phyloP scores from a whole-genome alignment of 2,329 filamentous ascomycete species.

The Sordariomycetes sp. region DNA sequence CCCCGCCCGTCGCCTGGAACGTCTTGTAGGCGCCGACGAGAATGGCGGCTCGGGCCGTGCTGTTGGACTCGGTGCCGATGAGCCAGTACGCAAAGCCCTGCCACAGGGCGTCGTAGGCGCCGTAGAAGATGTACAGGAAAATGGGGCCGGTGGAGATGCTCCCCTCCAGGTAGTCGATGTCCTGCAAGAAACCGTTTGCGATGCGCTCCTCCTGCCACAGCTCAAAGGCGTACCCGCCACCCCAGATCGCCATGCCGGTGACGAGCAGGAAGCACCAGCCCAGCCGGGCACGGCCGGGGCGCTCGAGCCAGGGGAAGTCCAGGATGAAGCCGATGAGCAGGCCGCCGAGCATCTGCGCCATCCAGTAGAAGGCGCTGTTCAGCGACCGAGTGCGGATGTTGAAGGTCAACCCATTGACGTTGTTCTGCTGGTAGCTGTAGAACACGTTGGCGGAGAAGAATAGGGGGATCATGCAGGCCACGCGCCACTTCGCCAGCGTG shows the following conservation, averaged over 20 bases:
- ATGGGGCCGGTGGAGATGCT: conserved; percentile 60
- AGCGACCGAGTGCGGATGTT: conserved; percentile 45
- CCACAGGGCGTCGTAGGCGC: conserved; percentile 82
- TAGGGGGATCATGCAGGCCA: conserved; percentile 55
- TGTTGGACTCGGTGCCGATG: conserved; percentile 91
- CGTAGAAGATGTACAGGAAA: conserved; percentile 86
- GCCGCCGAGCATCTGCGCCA: conserved; percentile 68
- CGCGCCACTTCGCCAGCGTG: conserved; percentile 58
- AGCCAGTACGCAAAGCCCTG: conserved; percentile 90
- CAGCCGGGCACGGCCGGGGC: conserved; percentile 56
- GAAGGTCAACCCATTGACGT: conserved; percentile 43
- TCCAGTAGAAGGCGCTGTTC: conserved; percentile 70
- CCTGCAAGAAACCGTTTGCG: conserved; percentile 12
- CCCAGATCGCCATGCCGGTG: conserved; percentile 71
- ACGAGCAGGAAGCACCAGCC: conserved; percentile 52
- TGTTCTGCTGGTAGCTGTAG: conserved; percentile 46
- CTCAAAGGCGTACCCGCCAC: conserved; percentile 72
- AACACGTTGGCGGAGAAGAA: conserved; percentile 46
- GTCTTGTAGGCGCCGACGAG: conserved; percentile 79
- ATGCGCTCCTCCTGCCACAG: conserved; percentile 43
- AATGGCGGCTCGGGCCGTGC: conserved; percentile 82
- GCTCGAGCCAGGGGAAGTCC: conserved; percentile 48
- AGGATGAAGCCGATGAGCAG: conserved; percentile 61
- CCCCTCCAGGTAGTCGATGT: conserved; percentile 55
- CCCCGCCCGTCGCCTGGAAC: conserved; percentile 75